These are phyloP conservation scores for Pleoardoris graminearum DNA, from an alignment of 2,329 filamentous ascomycete genomes.

Conservation along the genomic window DNA sequence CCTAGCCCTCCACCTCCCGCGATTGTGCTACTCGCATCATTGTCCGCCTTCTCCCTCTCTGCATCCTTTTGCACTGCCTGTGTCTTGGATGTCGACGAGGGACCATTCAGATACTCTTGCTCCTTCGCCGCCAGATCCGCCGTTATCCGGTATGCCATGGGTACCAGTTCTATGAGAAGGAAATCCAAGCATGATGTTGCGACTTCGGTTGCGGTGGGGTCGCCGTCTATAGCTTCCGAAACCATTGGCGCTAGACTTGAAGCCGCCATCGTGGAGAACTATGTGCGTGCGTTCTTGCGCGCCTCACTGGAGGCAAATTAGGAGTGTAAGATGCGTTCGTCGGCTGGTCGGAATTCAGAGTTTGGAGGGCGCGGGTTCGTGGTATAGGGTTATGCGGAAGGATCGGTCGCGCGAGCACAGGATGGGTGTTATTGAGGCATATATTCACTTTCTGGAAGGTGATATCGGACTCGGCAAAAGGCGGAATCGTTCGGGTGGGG, in stretches of 20 bases:
- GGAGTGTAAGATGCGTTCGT: no score
- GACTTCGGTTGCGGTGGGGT: conserved; percentile 76
- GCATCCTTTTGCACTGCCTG: conserved; percentile 23
- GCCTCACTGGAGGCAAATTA: no score
- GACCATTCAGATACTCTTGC: conserved; percentile 42
- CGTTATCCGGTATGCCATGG: conserved; percentile 85
- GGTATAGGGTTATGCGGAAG: not conserved
- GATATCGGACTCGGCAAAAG: no score
- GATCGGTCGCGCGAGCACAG: not conserved
- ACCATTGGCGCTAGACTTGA: not conserved
- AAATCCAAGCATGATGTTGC: conserved; percentile 88
- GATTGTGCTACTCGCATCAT: conserved; percentile 32
- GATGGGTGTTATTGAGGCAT: not conserved
- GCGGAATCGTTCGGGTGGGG: no score
- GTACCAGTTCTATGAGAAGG: conserved; percentile 93
- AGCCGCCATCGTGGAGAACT: not conserved
- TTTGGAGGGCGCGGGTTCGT: not conserved
- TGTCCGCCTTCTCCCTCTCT: conserved; percentile 17
- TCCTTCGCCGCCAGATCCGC: conserved; percentile 66
- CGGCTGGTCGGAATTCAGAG: not conserved
- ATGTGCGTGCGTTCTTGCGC: not conserved
- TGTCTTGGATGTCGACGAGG: conserved; percentile 4
- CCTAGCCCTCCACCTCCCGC: conserved; percentile 23
- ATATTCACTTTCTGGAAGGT: no score
- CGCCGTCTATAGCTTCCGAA: conserved; percentile 56